Base-by-base conservation (phyloP, 768 basidiomycete genomes). In the Pisolithus albus region DNA sequence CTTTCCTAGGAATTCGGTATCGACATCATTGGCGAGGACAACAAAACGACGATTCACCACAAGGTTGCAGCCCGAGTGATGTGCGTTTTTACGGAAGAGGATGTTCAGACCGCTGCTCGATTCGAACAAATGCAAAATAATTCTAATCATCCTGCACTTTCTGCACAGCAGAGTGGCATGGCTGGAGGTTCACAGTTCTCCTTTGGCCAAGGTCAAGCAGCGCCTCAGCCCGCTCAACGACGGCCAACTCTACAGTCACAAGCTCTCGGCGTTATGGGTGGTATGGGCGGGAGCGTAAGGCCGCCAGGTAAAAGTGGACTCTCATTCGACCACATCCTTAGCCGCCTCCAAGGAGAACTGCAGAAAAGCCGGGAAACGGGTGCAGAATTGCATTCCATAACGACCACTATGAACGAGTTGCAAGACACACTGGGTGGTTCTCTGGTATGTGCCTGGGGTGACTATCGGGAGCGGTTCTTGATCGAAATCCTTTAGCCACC, bases 21-120 rank as follows among this genome's bases (percentile, higher is more conserved):
- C 62, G 96, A 98, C 72, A 99, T 99, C 56, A 90, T 96, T 49
- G 89, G 91, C 56, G 96, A 99, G 63, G 96, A 99, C 75, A 96
- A 94, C 76, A 90, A 90, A 70, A 94, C 91, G 2, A 93, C 97
- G 52, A 85, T 98, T 46, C 96, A 99, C 70, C 94, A 97, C 73
- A 98, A 99, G 69, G 96, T 98, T 49, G 92, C 96, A 9, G 93
- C 95, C 4, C 88, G 91, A 26, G 92, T 93, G 34, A 79, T 90
- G 49, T 93, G 94, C 60, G 81, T 97, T 5, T 85, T 95, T 58
- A 81, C 77, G 0, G 85, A 92, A 39, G 88, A 91, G 53, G 96
- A 99, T 61, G 86, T 81, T 1, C 83, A 81, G 54, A 76, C 81
- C 43, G 86, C 86, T 34, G 80, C 82, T 2, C 83, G 84, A 37